Evolutionary conservation across 371 early-diverging fungal species (phyloP).

Genomic region (Paraphysoderma sedebokerense): DNA sequence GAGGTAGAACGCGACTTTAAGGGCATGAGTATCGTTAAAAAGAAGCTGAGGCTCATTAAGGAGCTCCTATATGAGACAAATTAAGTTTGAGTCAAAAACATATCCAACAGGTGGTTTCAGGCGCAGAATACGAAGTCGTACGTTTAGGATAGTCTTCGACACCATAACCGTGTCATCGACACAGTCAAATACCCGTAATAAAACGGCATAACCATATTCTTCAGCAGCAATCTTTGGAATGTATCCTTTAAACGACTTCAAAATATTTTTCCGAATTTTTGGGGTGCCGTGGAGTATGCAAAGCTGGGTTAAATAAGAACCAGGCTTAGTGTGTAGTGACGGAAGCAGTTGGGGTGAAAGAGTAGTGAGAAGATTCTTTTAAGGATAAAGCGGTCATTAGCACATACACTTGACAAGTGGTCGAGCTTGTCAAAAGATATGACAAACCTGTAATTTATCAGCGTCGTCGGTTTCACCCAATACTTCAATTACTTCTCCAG

Average conservation of each 20-base stretch:
- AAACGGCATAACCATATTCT: conserved; percentile 75
- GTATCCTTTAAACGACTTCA: conserved; percentile 70
- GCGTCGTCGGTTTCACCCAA: conserved; percentile 3
- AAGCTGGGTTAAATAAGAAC: conserved; percentile 65
- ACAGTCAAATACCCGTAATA: conserved; percentile 65
- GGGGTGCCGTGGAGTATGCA: conserved; percentile 57
- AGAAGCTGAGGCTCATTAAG: no score
- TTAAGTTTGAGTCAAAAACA: no score
- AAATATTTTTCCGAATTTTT: conserved; percentile 76
- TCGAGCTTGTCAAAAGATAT: no score
- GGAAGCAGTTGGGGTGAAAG: conserved; percentile 26
- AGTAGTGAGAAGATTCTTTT: neutral
- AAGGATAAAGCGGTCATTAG: no score
- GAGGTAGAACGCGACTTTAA: no score
- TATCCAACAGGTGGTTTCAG: no score
- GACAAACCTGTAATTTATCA: no score
- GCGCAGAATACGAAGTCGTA: no score
- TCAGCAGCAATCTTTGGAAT: conserved; percentile 66
- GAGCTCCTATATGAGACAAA: neutral
- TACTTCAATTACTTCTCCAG: conserved; percentile 60
- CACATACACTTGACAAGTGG: no score
- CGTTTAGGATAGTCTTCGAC: conserved; percentile 50
- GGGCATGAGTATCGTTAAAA: no score
- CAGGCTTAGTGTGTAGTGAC: conserved; percentile 82
- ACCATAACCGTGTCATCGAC: conserved; percentile 89